phyloP scores from a whole-genome alignment of 1,139 yeast species.

The Blastobotrys capitulatus region DNA sequence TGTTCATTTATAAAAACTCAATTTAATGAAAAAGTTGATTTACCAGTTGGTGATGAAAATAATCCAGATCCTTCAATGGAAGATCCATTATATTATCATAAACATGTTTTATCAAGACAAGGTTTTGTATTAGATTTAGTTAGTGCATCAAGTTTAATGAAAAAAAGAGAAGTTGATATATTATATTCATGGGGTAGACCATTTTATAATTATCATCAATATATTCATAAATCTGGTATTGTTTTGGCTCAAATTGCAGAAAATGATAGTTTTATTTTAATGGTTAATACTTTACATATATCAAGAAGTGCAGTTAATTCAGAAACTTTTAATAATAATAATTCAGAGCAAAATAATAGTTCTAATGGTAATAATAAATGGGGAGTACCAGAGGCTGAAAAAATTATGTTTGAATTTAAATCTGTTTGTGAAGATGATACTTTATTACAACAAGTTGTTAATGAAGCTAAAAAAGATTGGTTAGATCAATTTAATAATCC shows the following conservation, averaged over 20 bases:
- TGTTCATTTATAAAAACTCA: slow-evolving; percentile 66
- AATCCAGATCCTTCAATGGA: slow-evolving; percentile 20
- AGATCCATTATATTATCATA: slow-evolving; percentile 55
- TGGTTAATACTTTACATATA: slow-evolving; percentile 34
- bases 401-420: slow-evolving; percentile 64
- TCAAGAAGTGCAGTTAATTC: slow-evolving; percentile 21
- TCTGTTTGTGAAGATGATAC: slow-evolving; percentile 52
- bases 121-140: slow-evolving; percentile 84
- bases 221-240: slow-evolving; percentile 82
- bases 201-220: slow-evolving; percentile 75
- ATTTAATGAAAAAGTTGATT: not conserved
- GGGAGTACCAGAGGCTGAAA: slow-evolving; percentile 40
- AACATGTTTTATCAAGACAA: slow-evolving; percentile 54
- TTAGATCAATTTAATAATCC: not conserved
- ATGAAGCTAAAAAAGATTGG: slow-evolving; percentile 37
- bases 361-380: not conserved
- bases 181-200: slow-evolving; percentile 92
- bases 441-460: slow-evolving; percentile 47
- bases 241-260: slow-evolving; percentile 84
- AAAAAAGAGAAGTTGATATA: slow-evolving; percentile 40
- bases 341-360: not conserved
- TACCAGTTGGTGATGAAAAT: not conserved
- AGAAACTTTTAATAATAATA: not conserved
- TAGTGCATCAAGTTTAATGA: slow-evolving; percentile 37
- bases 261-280: slow-evolving; percentile 68